phyloP scores from a whole-genome alignment of 495 filamentous ascomycete species.

The Podospora sp. region DNA sequence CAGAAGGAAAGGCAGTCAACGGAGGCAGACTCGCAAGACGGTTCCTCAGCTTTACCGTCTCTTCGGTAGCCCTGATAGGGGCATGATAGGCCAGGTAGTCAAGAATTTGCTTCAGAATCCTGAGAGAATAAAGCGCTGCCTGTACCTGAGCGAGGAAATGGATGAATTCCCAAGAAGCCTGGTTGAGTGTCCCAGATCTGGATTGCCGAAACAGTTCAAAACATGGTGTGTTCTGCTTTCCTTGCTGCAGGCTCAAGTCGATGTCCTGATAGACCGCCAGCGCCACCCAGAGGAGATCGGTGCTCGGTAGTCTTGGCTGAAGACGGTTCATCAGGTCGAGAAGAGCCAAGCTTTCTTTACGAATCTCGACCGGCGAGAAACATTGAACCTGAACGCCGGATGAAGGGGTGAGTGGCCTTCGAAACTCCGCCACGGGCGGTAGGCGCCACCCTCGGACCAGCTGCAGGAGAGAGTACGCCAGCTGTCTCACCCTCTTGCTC shows the following conservation, averaged over 20 bases:
- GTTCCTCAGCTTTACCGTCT: neutral
- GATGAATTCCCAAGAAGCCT: conserved; percentile 59
- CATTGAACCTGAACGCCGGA: conserved; percentile 26
- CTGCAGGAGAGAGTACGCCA: conserved; percentile 64
- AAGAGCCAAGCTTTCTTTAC: conserved; percentile 11
- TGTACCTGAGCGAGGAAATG: conserved; percentile 67
- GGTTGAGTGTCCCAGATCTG: conserved; percentile 25
- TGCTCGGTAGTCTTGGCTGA: neutral
- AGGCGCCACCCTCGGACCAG: conserved; percentile 26
- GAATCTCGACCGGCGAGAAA: conserved; percentile 5
- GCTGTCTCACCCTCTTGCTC: conserved; percentile 52
- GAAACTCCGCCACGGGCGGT: conserved; percentile 32
- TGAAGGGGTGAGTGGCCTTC: conserved; percentile 32
- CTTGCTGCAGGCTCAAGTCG: conserved; percentile 37
- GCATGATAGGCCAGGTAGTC: conserved; percentile 25
- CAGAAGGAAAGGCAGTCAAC: conserved; percentile 26
- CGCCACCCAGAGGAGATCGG: conserved; percentile 38
- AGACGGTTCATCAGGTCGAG: no score
- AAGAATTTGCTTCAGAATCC: conserved; percentile 63
- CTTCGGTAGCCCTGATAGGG: no score
- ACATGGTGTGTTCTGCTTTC: conserved; percentile 32
- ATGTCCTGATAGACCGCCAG: conserved; percentile 50
- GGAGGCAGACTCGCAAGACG: conserved; percentile 25
- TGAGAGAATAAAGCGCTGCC: conserved; percentile 65
- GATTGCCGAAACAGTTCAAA: conserved; percentile 30